phyloP scores from a whole-genome alignment of 179 eudicot species.

The Beta lomatogona region DNA sequence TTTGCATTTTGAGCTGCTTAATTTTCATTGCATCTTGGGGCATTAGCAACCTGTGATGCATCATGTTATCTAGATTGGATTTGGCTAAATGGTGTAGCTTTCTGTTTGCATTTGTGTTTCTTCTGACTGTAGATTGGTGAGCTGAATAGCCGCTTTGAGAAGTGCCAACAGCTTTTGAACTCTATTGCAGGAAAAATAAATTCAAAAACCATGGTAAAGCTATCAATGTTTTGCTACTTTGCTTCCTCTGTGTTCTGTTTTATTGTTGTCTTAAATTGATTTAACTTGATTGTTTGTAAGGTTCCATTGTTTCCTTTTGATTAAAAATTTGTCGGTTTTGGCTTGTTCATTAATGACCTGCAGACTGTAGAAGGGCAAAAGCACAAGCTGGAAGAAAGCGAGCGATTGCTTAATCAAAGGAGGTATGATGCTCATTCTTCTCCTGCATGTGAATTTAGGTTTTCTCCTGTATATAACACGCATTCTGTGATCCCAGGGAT shows the following conservation, averaged over 20 bases:
- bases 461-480: not conserved
- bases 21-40: not conserved
- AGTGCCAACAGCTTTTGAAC: conserved; percentile 91
- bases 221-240: conserved; percentile 5
- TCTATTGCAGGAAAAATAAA: conserved; percentile 72
- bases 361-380: conserved; percentile 93
- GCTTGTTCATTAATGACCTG: conserved; percentile 17
- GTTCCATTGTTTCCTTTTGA: not conserved
- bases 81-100: not conserved
- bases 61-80: not conserved
- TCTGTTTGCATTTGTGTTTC: conserved; percentile 14
- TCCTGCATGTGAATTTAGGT: not conserved
- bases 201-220: conserved; percentile 68
- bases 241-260: not conserved
- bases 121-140: conserved; percentile 62
- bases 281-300: not conserved
- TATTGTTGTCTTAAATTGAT: not conserved
- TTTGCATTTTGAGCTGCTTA: not conserved
- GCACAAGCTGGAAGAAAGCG: conserved; percentile 68
- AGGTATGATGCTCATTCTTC: conserved; percentile 20
- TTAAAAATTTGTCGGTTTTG: not conserved
- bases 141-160: conserved; percentile 78
- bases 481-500: conserved; percentile 53
- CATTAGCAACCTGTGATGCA: not conserved
- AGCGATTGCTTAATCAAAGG: conserved; percentile 58